phyloP scores from a whole-genome alignment of 345 rosid genomes.

The Eucalyptus pauciflora region DNA sequence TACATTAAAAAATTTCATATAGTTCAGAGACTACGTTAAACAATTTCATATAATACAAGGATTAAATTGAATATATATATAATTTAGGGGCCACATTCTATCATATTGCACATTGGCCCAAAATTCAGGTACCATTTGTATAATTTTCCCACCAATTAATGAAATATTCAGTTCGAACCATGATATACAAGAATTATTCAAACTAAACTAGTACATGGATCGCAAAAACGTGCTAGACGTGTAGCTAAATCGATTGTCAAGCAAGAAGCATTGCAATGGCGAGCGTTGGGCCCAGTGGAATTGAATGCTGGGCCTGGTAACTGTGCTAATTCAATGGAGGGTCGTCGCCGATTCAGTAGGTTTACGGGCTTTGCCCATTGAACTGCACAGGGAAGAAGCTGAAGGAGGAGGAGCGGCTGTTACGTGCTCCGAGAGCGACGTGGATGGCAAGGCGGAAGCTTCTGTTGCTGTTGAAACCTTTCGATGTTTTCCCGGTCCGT shows the following conservation, averaged over 20 bases:
- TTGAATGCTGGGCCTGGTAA: not conserved
- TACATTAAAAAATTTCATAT: accelerated
- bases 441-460: constrained; percentile 14
- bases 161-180: not conserved
- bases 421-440: not conserved
- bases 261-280: not conserved
- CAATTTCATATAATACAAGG: accelerated
- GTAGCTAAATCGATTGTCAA: not conserved
- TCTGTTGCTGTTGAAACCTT: constrained; percentile 69
- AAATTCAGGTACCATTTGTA: no score
- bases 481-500: constrained; percentile 43
- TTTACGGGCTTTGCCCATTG: not conserved
- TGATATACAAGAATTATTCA: not conserved
- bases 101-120: accelerated
- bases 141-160: not conserved
- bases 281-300: not conserved
- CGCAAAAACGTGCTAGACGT: not conserved
- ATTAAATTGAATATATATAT: no score
- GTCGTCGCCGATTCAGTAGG: not conserved
- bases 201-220: not conserved
- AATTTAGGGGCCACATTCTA: no score
- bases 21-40: accelerated
- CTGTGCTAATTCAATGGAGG: not conserved
- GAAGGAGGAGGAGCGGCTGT: not conserved
- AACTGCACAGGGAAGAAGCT: not conserved